Evolutionary conservation across 2,329 filamentous ascomycete species (phyloP).

Genomic region (Xylaria sp.): DNA sequence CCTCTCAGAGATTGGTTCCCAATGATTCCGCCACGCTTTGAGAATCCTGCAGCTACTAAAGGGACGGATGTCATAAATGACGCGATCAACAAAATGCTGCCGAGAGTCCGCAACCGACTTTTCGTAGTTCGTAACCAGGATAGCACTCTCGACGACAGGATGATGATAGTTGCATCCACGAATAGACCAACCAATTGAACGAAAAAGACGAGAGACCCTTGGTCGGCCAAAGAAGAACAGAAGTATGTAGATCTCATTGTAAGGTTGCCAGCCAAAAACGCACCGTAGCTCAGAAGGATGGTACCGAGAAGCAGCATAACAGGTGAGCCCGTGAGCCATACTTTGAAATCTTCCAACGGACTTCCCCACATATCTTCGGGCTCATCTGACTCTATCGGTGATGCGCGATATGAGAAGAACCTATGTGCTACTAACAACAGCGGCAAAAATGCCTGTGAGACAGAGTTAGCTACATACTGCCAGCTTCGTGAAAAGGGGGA

Average conservation of each 20-base stretch:
- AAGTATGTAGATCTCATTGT: constrained; percentile 61
- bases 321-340: constrained; percentile 59
- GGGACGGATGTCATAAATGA: constrained; percentile 54
- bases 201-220: constrained; percentile 51
- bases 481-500: background rate
- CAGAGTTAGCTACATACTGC: constrained; percentile 9
- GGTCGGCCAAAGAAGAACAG: constrained; percentile 60
- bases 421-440: constrained; percentile 59
- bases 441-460: constrained; percentile 59
- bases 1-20: constrained; percentile 47
- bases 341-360: constrained; percentile 59
- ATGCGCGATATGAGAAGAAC: constrained; percentile 53
- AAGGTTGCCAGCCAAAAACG: constrained; percentile 55
- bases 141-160: constrained; percentile 64
- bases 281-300: constrained; percentile 56
- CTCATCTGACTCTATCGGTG: constrained; percentile 56
- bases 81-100: constrained; percentile 56
- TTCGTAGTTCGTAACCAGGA: constrained; percentile 63
- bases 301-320: constrained; percentile 53
- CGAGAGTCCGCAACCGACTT: constrained; percentile 58
- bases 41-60: constrained; percentile 51
- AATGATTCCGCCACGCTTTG: constrained; percentile 43
- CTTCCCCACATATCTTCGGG: constrained; percentile 59
- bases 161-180: constrained; percentile 59
- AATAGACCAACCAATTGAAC: constrained; percentile 59